Conservation (phyloP, 2,329 filamentous ascomycete genomes). For the Rhinocladiella similis region DNA sequence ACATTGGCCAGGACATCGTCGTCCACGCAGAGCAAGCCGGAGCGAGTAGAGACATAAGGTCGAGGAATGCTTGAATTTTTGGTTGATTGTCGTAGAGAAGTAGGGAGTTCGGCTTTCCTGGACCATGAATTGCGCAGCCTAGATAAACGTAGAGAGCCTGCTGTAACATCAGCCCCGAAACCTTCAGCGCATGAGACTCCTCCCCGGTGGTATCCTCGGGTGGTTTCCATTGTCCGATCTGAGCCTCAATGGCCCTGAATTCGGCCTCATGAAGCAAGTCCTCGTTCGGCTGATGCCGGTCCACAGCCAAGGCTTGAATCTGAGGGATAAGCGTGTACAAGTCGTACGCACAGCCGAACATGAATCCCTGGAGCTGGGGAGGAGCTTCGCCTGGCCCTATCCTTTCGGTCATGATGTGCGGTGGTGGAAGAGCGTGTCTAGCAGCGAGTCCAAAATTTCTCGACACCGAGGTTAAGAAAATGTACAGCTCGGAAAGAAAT, state of each 20-base stretch:
- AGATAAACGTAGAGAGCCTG: not conserved
- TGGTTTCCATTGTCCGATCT: not conserved
- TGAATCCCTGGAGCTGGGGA: not conserved
- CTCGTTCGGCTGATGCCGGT: not conserved
- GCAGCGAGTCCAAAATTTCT: not conserved
- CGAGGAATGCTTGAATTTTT: not conserved
- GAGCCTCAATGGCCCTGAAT: not conserved
- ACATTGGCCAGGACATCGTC: not conserved
- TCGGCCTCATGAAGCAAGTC: not conserved
- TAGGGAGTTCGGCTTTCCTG: not conserved
- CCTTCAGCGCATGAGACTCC: not conserved
- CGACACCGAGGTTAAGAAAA: not conserved
- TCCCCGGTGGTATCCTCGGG: not conserved
- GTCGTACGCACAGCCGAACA: conserved; percentile 4
- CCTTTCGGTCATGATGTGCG: not conserved
- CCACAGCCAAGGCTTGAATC: not conserved
- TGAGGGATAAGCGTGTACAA: conserved; percentile 1
- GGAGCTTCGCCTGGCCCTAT: not conserved
- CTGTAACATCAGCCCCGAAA: not conserved
- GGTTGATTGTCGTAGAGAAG: not conserved
- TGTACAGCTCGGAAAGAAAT: not conserved
- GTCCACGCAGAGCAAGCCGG: not conserved
- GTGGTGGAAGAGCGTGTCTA: not conserved
- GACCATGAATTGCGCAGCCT: not conserved
- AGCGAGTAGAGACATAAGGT: not conserved